Conservation (phyloP, 805 yeast genomes). For the Clavispora asparagi region DNA sequence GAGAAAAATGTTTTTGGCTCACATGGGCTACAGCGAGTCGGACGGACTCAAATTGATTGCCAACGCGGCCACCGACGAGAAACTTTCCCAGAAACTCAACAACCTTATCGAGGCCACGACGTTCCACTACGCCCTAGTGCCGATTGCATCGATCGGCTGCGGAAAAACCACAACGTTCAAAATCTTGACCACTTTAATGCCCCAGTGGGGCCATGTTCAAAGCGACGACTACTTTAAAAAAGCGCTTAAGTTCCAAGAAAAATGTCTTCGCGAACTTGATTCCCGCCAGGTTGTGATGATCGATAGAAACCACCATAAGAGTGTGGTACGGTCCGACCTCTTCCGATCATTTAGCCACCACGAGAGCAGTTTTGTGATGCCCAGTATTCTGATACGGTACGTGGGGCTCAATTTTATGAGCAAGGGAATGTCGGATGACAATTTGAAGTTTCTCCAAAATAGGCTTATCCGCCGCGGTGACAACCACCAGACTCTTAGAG, state of each 20-base stretch:
- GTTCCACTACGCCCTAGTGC: constrained; percentile 56
- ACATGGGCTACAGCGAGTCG: constrained; percentile 38
- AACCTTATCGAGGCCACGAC: constrained; percentile 17
- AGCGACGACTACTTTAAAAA: constrained; percentile 63
- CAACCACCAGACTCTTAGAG: constrained; percentile 80
- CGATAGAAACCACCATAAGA: constrained; percentile 80
- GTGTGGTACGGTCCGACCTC: constrained; percentile 61
- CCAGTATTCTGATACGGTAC: constrained; percentile 42
- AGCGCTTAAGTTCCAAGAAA: constrained; percentile 44
- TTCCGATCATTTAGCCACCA: constrained; percentile 47
- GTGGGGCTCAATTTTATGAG: constrained; percentile 67
- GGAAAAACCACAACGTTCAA: constrained; percentile 85
- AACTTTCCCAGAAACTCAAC: constrained; percentile 14
- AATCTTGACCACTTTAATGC: constrained; percentile 51
- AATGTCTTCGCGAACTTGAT: constrained; percentile 33
- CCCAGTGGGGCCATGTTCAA: constrained; percentile 69
- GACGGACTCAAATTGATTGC: constrained; percentile 55
- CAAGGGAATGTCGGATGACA: constrained; percentile 17
- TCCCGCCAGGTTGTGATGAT: constrained; percentile 52
- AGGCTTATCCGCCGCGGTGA: constrained; percentile 74
- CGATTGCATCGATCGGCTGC: constrained; percentile 89
- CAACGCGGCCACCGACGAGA: constrained; percentile 34
- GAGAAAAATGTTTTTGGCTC: constrained; percentile 58
- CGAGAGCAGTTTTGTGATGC: constrained; percentile 39
- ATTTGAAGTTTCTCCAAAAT: constrained; percentile 49